These are phyloP conservation scores for Calonectria hawksworthii DNA, from an alignment of 2,329 filamentous ascomycete genomes.

Conservation along the genomic window DNA sequence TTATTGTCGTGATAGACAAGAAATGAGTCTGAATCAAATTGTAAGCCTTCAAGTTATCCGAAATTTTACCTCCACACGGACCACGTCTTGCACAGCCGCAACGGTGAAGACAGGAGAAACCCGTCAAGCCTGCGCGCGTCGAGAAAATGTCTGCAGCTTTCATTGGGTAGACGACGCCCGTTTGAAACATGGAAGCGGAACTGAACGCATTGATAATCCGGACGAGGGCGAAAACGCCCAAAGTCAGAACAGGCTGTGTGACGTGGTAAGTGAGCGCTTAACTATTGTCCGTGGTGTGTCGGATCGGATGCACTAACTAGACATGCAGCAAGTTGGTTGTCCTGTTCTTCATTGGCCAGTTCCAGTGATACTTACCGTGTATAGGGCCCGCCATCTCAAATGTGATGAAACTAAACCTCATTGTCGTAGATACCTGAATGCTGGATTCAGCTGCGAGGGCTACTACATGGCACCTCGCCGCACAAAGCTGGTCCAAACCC, in stretches of 20 bases:
- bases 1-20: too few relatives aligned
- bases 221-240: neutral
- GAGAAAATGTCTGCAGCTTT: neutral
- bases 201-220: neutral
- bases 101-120: neutral
- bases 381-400: neutral
- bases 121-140: neutral
- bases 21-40: neutral
- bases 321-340: neutral
- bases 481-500: neutral
- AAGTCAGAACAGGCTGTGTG: neutral
- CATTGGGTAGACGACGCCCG: neutral
- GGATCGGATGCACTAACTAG: neutral
- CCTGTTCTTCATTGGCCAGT: neutral
- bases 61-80: neutral
- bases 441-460: neutral
- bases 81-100: neutral
- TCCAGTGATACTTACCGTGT: neutral
- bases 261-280: neutral
- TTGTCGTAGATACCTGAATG: neutral
- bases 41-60: neutral
- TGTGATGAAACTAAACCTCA: neutral
- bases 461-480: neutral
- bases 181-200: neutral
- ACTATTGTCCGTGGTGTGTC: neutral